Percentiles rank a stretch among this genome's conserved stretches.
phyloP scores from a whole-genome alignment of 2,329 filamentous ascomycete species.

The Zymoseptoria tritici region DNA sequence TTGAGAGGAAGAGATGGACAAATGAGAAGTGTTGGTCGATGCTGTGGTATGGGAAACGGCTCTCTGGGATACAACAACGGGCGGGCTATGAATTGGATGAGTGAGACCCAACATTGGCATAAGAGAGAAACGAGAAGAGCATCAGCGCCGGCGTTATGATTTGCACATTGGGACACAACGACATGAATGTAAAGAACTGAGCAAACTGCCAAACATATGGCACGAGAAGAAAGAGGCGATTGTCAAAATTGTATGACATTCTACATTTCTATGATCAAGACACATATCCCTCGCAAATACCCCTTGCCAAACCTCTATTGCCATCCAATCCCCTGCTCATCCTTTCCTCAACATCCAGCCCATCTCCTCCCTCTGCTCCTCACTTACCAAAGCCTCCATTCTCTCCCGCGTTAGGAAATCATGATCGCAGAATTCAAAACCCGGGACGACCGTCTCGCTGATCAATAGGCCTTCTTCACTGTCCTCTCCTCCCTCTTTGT shows the following conservation, averaged over 20 bases:
- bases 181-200: neutral
- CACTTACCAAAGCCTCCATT: conserved; percentile 46
- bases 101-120: neutral
- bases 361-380: conserved; percentile 45
- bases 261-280: neutral
- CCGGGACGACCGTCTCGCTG: conserved; percentile 60
- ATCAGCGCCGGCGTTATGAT: neutral
- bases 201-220: neutral
- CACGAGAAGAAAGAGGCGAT: neutral
- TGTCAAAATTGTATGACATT: neutral
- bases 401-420: conserved; percentile 53
- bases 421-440: conserved; percentile 61
- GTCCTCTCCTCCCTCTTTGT: conserved; percentile 30
- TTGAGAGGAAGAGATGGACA: neutral
- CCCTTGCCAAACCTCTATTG: neutral
- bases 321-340: neutral
- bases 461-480: conserved; percentile 52
- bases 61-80: too few relatives aligned
- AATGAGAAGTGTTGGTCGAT: neutral
- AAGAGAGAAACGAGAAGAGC: neutral
- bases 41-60: too few relatives aligned
- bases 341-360: conserved; percentile 34
- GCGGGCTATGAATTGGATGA: neutral
- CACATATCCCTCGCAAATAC: neutral
- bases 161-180: neutral